phyloP scores from a whole-genome alignment of 2,329 filamentous ascomycete genomes.

The Fonsecaea monophora region DNA sequence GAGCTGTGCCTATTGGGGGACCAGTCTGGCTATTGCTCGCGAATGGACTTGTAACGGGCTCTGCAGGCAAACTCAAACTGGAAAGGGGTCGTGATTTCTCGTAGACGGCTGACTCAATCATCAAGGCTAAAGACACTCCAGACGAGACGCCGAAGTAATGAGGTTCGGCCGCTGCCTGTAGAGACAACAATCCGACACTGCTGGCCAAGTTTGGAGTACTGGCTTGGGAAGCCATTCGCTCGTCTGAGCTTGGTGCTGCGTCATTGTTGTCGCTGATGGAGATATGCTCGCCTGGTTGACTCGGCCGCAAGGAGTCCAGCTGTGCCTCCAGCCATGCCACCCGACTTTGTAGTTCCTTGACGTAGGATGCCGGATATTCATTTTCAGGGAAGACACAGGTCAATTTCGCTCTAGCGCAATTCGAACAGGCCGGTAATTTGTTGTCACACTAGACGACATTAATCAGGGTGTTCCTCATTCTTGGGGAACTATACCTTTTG shows the following conservation, averaged over 20 bases:
- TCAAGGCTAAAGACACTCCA: conserved; percentile 21
- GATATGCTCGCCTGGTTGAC: conserved; percentile 1
- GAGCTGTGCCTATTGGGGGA: not conserved
- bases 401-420: conserved; percentile 22
- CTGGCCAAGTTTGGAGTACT: conserved; percentile 15
- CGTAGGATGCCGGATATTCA: conserved; percentile 26
- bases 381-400: conserved; percentile 23
- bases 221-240: conserved; percentile 3
- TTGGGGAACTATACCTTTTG: conserved; percentile 21
- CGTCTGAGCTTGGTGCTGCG: conserved; percentile 1
- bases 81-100: conserved; percentile 12
- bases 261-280: not conserved
- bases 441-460: conserved; percentile 22
- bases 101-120: conserved; percentile 22
- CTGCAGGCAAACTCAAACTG: conserved; percentile 9
- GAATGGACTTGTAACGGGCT: conserved; percentile 20
- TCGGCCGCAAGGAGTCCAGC: conserved; percentile 6
- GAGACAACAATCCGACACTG: conserved; percentile 21
- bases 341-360: conserved; percentile 22
- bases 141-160: conserved; percentile 27
- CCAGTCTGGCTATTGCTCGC: conserved; percentile 2
- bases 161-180: conserved; percentile 26
- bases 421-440: conserved; percentile 24
- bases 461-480: not conserved
- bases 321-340: conserved; percentile 21